Base-by-base conservation (phyloP, 2,329 filamentous ascomycete genomes). In the Diaporthe sp. region DNA sequence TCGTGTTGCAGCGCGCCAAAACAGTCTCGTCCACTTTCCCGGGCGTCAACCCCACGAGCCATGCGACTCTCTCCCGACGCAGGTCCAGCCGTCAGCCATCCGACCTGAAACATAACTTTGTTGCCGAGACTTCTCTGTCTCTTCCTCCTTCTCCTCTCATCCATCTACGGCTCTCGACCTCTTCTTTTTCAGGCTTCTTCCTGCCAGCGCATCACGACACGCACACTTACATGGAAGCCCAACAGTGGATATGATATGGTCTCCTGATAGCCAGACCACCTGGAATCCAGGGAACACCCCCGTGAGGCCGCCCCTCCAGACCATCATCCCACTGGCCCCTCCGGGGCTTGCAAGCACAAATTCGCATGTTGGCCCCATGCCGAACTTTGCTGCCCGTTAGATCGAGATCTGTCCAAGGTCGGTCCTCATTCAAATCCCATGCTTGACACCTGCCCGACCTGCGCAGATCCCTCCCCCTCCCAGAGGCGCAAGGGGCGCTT, bases 281-380 rank as follows among this genome's bases (percentile, higher is more conserved):
- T 31, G 49, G 31, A 31, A 53, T 39, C 34, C 65, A 55, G 34
- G 65, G 65, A 34, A 34, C 8, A 55, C 65, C 65, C 65, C 65
- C 34, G 65, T 12, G 65, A 55, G n/a, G 65, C 49, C n/a, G 65
- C 34, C 65, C 49, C 65, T 67, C 63, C 61, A 67, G 61, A 34
- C 63, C 31, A n/a, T 53, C 31, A 49, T 68, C 44, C 44, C 63
- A 67, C 20, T 51, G 17, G 12, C 63, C 34, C 31, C 49, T 51
- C 49, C 44, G 44, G 17, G 65, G 47, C 44, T 67, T 49, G 4
- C 42, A 1, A n/a, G 44, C 28, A 10, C 20, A 39, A 53, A 68
- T 53, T 53, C 65, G 65, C 65, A 68, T 68, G 47, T 53, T 68
- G 65, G 65, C 65, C 31, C 65, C 47, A 68, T 68, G 65, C 65